These are phyloP conservation scores for Akanthomyces muscarius DNA, from an alignment of 2,329 filamentous ascomycete species.

Conservation along the genomic window DNA sequence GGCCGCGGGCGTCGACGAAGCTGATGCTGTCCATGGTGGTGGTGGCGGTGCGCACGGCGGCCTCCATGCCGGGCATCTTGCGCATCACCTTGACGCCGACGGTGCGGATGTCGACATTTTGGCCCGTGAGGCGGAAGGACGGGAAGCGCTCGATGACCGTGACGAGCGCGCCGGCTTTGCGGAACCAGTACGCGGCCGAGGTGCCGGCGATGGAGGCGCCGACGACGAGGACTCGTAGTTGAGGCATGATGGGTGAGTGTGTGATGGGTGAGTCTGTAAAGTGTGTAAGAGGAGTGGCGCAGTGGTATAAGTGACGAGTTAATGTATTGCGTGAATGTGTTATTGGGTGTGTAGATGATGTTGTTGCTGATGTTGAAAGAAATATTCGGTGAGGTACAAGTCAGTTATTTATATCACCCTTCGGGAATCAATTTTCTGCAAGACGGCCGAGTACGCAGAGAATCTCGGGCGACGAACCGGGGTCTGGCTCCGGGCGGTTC, in stretches of 20 bases:
- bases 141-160: constrained; percentile 39
- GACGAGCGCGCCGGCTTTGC: constrained; percentile 28
- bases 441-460: neutral
- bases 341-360: neutral
- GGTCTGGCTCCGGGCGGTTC: neutral
- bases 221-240: constrained; percentile 26
- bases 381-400: too few species aligned
- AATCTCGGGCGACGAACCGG: constrained; percentile 3
- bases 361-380: neutral
- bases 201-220: constrained; percentile 34
- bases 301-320: neutral
- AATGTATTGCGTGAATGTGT: neutral
- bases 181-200: constrained; percentile 30
- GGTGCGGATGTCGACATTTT: constrained; percentile 36
- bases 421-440: neutral
- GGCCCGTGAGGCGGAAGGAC: constrained; percentile 25
- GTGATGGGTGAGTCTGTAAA: neutral
- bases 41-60: constrained; percentile 28
- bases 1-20: constrained; percentile 36
- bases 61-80: constrained; percentile 37
- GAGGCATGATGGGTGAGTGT: constrained; percentile 15
- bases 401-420: neutral
- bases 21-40: constrained; percentile 39
- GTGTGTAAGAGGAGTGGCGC: neutral
- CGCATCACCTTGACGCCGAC: constrained; percentile 35